phyloP scores from a whole-genome alignment of 345 rosid genomes.

The Fremontodendron californicum region DNA sequence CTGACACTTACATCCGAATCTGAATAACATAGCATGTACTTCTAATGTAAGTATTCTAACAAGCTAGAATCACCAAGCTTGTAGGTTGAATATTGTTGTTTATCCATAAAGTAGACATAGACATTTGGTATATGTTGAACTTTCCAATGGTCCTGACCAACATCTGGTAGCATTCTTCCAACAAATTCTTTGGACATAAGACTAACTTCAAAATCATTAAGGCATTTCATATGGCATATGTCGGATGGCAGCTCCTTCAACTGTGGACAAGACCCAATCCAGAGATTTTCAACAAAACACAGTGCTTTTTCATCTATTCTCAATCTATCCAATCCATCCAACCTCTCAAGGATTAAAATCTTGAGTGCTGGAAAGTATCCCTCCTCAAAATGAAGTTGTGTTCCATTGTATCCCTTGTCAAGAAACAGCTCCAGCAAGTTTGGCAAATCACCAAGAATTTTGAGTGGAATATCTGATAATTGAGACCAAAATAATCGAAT shows the following conservation, averaged over 20 bases:
- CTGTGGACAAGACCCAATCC: background rate
- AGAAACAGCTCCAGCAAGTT: background rate
- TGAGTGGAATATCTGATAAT: background rate
- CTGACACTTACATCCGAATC: too few species aligned
- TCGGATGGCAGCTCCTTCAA: background rate
- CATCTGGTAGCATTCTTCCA: background rate
- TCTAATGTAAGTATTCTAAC: slow-evolving; percentile 9
- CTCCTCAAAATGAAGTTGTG: background rate
- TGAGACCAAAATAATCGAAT: background rate
- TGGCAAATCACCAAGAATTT: slow-evolving; percentile 14
- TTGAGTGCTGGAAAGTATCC: background rate
- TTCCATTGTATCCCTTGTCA: background rate
- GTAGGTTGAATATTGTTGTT: background rate
- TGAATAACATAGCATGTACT: too few species aligned
- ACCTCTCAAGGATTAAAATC: fast-evolving
- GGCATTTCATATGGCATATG: background rate
- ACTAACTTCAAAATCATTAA: background rate
- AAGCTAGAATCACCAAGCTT: background rate
- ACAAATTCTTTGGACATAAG: background rate
- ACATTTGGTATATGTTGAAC: background rate
- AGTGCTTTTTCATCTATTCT: background rate
- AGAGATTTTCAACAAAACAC: background rate
- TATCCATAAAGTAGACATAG: background rate
- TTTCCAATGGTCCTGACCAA: background rate
- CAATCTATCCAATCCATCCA: background rate